Base-by-base conservation (phyloP, 345 rosid genomes). In the Litchi chinensis region DNA sequence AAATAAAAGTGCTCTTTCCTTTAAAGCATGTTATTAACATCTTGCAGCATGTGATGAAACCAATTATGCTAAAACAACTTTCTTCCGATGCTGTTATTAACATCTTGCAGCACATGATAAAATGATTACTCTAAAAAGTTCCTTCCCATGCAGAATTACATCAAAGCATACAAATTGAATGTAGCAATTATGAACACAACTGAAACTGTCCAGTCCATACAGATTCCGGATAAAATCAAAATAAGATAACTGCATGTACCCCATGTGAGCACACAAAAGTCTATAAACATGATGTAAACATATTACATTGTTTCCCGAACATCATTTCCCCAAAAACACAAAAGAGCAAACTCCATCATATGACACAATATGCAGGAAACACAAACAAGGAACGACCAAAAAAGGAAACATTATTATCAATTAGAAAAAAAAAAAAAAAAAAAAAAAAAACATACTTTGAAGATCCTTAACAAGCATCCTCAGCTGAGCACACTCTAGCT, bases 401-500 rank as follows among this genome's bases (percentile, higher is more conserved):
- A 64, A 43, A 77, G 0, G 5, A 62, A 56, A 41, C 26, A 44
- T 16, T 5, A 54, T 18, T 54, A 70, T 28, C 57, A 77, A 73
- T 13, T 39, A 52, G 8, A 52, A 8, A 60, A 8, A 21, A 70
- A 82, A 52, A 52, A 60, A 8, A 21, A 70, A 82, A 52, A 52
- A 26, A 26, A 52, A 52, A 8, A 60, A 8, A 21, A 70, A 82
- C 89, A 32, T 85, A 94, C 99, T 88, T 89, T 90, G 90, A 80
- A 89, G 89, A 48, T 89, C 87, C 62, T 90, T 89, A 80, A 94
- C 81, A 77, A 85, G 98, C 76, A 89, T 86, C 85, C 88, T 93
- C 59, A 92, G 87, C 83, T 93, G 91, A 46, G 76, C 84, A 80
- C 88, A 89, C 81, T 96, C 89, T 77, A 90, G 85, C 64, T 82